Conservation (phyloP, 768 basidiomycete genomes). For the Lactarius quietus region DNA sequence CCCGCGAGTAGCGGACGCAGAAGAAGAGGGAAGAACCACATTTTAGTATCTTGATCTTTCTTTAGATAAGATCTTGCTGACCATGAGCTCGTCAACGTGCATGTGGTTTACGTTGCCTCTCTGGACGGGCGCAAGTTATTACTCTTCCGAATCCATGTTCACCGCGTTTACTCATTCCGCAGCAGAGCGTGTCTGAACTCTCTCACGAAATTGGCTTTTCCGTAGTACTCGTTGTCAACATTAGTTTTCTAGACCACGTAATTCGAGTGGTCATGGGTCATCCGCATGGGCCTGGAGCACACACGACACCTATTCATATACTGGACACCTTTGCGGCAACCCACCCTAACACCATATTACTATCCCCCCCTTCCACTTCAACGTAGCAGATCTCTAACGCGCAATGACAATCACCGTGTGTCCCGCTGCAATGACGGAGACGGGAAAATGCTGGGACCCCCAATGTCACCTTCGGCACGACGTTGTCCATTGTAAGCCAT, state of each 20-base stretch:
- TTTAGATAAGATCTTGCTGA: not conserved
- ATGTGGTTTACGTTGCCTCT: not conserved
- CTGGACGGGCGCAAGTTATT: not conserved
- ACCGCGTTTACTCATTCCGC: not conserved
- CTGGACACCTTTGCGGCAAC: not conserved
- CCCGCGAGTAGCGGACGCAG: too few relatives aligned
- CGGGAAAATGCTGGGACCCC: not conserved
- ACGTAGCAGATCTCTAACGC: not conserved
- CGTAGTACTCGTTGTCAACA: not conserved
- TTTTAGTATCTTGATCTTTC: not conserved
- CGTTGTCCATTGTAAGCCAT: not conserved
- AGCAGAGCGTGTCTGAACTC: not conserved
- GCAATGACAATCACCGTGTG: not conserved
- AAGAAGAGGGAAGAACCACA: not conserved
- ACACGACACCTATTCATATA: not conserved
- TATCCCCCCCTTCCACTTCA: not conserved
- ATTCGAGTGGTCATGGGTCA: not conserved
- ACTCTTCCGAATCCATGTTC: too few relatives aligned
- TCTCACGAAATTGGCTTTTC: not conserved
- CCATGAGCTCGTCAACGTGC: not conserved
- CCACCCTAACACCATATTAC: too few relatives aligned
- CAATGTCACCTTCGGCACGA: conserved; percentile 5
- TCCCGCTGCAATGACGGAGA: not conserved
- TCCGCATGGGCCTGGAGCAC: not conserved
- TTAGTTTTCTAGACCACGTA: not conserved